These are phyloP conservation scores for Cordyceps militaris DNA, from an alignment of 2,329 filamentous ascomycete species.

Conservation along the genomic window DNA sequence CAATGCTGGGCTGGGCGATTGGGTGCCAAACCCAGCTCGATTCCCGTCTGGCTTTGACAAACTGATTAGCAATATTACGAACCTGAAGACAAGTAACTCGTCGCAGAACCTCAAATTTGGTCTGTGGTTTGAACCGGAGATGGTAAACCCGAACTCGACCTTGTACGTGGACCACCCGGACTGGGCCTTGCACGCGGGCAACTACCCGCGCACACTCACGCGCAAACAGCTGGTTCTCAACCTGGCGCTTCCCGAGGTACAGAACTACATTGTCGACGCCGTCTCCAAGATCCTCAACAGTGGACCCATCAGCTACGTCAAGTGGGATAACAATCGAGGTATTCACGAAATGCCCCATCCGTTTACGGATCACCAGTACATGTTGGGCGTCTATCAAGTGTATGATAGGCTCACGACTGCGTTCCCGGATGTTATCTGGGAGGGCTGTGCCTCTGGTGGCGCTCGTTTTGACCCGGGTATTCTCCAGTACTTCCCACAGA, in stretches of 20 bases:
- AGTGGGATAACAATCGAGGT: slow-evolving; percentile 62
- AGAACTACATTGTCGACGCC: slow-evolving; percentile 52
- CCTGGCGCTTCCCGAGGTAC: slow-evolving; percentile 52
- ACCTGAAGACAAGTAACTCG: slow-evolving; percentile 39
- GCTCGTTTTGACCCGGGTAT: slow-evolving; percentile 58
- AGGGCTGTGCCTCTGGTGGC: slow-evolving; percentile 59
- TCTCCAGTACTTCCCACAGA: slow-evolving; percentile 57
- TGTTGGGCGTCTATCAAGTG: slow-evolving; percentile 56
- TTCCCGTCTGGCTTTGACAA: slow-evolving; percentile 51
- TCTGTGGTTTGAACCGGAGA: slow-evolving; percentile 62
- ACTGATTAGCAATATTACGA: slow-evolving; percentile 44
- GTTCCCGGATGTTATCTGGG: slow-evolving; percentile 57
- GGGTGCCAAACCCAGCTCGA: slow-evolving; percentile 49
- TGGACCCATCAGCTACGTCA: slow-evolving; percentile 52
- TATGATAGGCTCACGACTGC: slow-evolving; percentile 51
- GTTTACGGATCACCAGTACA: slow-evolving; percentile 49
- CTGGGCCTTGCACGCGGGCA: slow-evolving; percentile 53
- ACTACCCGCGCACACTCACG: slow-evolving; percentile 47
- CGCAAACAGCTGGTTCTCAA: slow-evolving; percentile 57
- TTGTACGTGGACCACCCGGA: slow-evolving; percentile 57
- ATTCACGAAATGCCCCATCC: slow-evolving; percentile 54
- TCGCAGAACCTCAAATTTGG: slow-evolving; percentile 50
- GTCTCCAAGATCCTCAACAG: slow-evolving; percentile 48
- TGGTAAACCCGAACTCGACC: slow-evolving; percentile 56
- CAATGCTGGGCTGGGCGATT: slow-evolving; percentile 54